These are phyloP conservation scores for Tetrahymena elliotti DNA, from an alignment of 73 alveolate genomes.

Conservation along the genomic window DNA sequence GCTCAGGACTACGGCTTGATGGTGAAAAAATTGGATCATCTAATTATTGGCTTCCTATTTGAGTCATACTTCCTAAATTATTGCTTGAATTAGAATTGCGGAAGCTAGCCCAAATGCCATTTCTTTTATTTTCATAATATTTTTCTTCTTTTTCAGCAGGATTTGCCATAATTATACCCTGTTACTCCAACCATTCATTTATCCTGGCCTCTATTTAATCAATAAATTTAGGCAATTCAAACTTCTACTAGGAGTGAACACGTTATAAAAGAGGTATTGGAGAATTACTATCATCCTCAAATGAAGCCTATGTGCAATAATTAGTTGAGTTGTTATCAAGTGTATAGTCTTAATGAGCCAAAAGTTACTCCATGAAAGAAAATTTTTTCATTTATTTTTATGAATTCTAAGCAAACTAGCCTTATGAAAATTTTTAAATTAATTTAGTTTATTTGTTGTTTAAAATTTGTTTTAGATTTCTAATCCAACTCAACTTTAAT, in stretches of 20 bases:
- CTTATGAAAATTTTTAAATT: background rate
- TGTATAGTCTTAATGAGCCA: background rate
- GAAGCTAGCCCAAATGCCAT: background rate
- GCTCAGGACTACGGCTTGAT: background rate
- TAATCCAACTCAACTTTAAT: background rate
- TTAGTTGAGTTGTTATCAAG: background rate
- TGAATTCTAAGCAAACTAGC: background rate
- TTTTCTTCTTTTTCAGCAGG: background rate
- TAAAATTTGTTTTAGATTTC: background rate
- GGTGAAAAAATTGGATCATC: background rate
- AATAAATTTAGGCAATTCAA: background rate
- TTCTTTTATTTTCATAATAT: background rate
- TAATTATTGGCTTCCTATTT: background rate
- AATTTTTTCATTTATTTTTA: background rate
- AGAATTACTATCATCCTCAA: background rate
- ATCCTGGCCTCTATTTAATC: background rate
- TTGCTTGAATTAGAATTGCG: background rate
- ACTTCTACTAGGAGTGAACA: background rate
- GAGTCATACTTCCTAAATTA: background rate
- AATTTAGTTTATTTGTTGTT: background rate
- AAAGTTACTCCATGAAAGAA: background rate
- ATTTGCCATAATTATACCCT: background rate
- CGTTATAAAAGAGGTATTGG: background rate
- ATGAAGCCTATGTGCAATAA: background rate
- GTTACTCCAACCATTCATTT: background rate